Evolutionary conservation across 2,329 filamentous ascomycete genomes (phyloP), one percentile per base, ranked within the genome.

Genomic region (Ceratocystis papillata): DNA sequence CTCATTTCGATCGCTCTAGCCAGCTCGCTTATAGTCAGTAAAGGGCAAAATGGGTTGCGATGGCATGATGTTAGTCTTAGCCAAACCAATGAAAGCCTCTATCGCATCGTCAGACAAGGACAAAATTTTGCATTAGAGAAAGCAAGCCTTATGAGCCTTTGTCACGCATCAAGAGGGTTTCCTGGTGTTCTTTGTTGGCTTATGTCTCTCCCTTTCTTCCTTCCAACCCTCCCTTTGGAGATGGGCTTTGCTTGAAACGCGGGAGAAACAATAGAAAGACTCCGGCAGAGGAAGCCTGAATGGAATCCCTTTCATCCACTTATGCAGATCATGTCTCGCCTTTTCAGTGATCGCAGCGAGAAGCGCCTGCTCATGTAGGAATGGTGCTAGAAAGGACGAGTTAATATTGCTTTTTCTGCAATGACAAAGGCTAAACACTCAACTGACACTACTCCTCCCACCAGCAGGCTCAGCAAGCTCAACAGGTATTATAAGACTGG

Each of bases 171-270:
- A 4, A 22, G 20, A 22, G 48, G 10, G 48, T 22, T 28, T 53
- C 17, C 22, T 59, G 15, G n/a, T n/a, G 10, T 30, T 30, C 55
- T 55, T 55, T 25, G 12, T 30, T 30, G 50, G 50, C 48, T 10
- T n/a, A 4, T 17, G 55, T 5, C 15, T 59, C 55, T 59, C 55
- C 17, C 55, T 33, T 59, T 59, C 15, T 22, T n/a, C 55, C 48
- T 53, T 53, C 48, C n/a, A 53, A 12, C 4, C 48, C 37, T 41
- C 22, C 48, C 48, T 25, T 53, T 53, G 48, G n/a, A 22, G n/a
- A 22, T n/a, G 25, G 55, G 55, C 55, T 59, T 37, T 59, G 55
- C 33, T 59, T 59, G 55, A 59, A 59, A 59, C 55, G 28, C 33
- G 55, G 55, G 22, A 59, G 55, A 59, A 30, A 59, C 55, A 59